Base-by-base conservation (phyloP, 345 rosid species). In the Pistacia vera region DNA sequence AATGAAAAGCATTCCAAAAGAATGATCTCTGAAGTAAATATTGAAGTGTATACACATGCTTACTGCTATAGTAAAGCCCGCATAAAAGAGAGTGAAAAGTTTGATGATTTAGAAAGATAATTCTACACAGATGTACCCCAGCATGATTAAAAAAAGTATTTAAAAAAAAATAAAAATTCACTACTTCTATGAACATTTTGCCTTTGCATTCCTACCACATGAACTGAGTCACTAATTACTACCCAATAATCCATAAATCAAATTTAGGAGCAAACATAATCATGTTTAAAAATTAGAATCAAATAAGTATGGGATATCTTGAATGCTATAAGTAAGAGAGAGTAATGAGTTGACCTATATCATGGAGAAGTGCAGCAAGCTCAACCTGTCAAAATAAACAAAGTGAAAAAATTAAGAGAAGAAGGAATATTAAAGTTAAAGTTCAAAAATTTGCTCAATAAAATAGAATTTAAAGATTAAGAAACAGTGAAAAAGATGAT, bases 301-400 rank as follows among this genome's bases (percentile, higher is more conserved):
- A 62, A 62, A 41, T 41, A 41, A 41, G 46, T 41, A 41, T 1
- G 8, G 46, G 8, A 41, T 41, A 41, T 5, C 46, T 1, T 41
- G 8, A 41, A 41, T 7, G 46, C 46, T 41, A 41, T 41, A 52
- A 70, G 17, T 25, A 71, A 51, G n/a, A 63, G 58, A 11, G 1
- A 54, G 72, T 35, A 55, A 74, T 67, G 35, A 22, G 33, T 67
- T n/a, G 4, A 90, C 93, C 97, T 61, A 94, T 83, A 65, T 94
- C 98, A 77, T 94, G 97, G 68, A 94, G 94, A 83, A 94, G 93
- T 25, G 98, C 96, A 73, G 97, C 92, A 64, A 92, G 90, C 86
- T 94, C 96, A 16, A 89, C 92, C 97, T 90, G 88, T 48, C 80
- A 78, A 44, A 58, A 17, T 62, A 52, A 36, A 79, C 41, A 65